Conservation (phyloP, 1,284 basidiomycete genomes). For the Melampsora larici-populina region DNA sequence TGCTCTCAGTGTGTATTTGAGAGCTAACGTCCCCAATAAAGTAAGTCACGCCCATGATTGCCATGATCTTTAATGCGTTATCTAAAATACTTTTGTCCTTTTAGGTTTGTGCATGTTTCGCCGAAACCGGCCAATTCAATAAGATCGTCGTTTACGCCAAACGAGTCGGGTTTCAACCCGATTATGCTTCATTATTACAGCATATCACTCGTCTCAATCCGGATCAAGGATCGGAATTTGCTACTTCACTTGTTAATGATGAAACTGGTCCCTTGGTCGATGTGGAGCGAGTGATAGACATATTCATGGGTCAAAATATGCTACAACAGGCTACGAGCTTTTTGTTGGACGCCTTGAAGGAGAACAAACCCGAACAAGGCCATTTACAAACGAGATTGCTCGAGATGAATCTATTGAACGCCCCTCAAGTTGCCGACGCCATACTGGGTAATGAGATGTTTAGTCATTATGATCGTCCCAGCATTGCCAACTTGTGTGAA, state of each 20-base stretch:
- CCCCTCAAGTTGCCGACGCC: constrained; percentile 97
- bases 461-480: constrained; percentile 89
- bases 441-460: constrained; percentile 99
- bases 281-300: constrained; percentile 89
- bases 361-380: constrained; percentile 96
- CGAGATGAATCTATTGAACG: constrained; percentile 97
- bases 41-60: constrained; percentile 57
- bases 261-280: constrained; percentile 90
- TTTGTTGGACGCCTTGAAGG: constrained; percentile 96
- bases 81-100: not conserved
- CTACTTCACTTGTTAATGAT: constrained; percentile 89
- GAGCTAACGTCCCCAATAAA: constrained; percentile 98
- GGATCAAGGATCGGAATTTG: constrained; percentile 97
- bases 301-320: constrained; percentile 99
- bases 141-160: constrained; percentile 98
- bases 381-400: constrained; percentile 92
- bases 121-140: constrained; percentile 96
- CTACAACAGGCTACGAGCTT: constrained; percentile 99
- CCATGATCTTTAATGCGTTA: not conserved
- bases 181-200: constrained; percentile 91
- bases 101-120: constrained; percentile 79
- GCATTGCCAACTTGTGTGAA: constrained; percentile 97
- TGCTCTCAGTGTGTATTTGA: constrained; percentile 95
- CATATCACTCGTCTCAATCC: constrained; percentile 96
- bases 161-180: constrained; percentile 91